A percentile compares a stretch with the other conserved stretches of the same genome.
Evolutionary conservation across 1,139 yeast species (phyloP).

Genomic region (Debaryomyces udenii): DNA sequence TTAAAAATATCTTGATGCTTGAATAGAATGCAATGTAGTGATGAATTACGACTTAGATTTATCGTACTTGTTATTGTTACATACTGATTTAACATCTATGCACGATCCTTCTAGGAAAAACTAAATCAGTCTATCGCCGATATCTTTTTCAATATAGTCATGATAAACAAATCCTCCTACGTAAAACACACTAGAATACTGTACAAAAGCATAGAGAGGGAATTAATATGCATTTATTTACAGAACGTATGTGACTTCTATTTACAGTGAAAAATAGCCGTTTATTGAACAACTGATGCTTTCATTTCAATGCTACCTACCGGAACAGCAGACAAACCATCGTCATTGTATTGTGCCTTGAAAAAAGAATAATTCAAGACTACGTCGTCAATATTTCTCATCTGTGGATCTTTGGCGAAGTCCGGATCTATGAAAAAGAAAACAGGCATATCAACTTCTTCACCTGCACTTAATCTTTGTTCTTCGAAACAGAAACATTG

Average conservation of each 20-base stretch:
- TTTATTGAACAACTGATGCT: slow-evolving; percentile 16
- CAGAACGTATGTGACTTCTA: neutral
- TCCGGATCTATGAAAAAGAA: slow-evolving; percentile 98
- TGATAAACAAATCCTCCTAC: no score
- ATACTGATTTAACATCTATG: no score
- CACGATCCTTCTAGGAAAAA: no score
- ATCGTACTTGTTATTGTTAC: no score
- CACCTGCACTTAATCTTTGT: slow-evolving; percentile 91
- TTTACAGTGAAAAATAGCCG: neutral
- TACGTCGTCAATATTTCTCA: slow-evolving; percentile 89
- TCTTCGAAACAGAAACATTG: slow-evolving; percentile 99
- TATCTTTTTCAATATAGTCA: no score
- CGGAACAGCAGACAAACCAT: slow-evolving; percentile 48
- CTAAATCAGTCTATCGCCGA: no score
- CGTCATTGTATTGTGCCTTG: slow-evolving; percentile 58
- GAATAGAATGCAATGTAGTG: no score
- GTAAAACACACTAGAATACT: no score
- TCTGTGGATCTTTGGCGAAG: slow-evolving; percentile 89
- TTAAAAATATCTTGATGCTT: no score
- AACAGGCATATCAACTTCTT: slow-evolving; percentile 98
- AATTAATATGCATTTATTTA: no score
- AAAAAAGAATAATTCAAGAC: slow-evolving; percentile 93
- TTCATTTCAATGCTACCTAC: slow-evolving; percentile 27
- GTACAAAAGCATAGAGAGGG: no score
- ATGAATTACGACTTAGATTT: no score